A percentile compares a stretch with the other conserved stretches of the same genome.
phyloP scores from a whole-genome alignment of 495 filamentous ascomycete genomes.

The Mytilinidion resinicola region DNA sequence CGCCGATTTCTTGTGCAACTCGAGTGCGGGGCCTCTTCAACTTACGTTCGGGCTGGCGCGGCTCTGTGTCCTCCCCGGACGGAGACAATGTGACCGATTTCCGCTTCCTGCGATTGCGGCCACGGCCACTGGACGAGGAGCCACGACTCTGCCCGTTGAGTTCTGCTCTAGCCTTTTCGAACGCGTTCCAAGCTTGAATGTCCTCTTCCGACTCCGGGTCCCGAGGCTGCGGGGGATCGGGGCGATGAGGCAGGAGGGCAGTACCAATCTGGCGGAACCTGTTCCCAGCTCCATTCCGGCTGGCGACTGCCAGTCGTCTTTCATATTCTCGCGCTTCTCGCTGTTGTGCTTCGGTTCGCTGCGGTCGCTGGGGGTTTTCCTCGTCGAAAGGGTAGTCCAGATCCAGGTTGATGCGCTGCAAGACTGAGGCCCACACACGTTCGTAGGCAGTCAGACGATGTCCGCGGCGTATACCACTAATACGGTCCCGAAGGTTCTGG shows the following conservation, averaged over 20 bases:
- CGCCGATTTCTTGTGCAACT: conserved; percentile 43
- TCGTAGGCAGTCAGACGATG: conserved; percentile 46
- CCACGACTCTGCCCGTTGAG: not conserved
- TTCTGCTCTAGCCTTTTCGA: conserved; percentile 73
- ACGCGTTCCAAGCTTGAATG: conserved; percentile 77
- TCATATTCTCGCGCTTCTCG: conserved; percentile 70
- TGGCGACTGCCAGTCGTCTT: conserved; percentile 71
- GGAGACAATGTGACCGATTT: conserved; percentile 75
- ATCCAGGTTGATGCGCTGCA: conserved; percentile 64
- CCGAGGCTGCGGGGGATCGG: conserved; percentile 41
- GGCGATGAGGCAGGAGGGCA: conserved; percentile 22
- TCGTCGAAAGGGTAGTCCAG: conserved; percentile 87
- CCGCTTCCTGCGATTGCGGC: conserved; percentile 56
- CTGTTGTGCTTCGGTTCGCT: conserved; percentile 49
- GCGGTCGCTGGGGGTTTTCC: conserved; percentile 56
- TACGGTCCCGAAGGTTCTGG: conserved; percentile 40
- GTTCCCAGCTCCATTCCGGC: conserved; percentile 57
- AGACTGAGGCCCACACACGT: conserved; percentile 63
- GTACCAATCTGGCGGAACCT: conserved; percentile 57
- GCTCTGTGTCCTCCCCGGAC: conserved; percentile 51
- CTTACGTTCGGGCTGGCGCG: conserved; percentile 64
- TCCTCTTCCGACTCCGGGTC: conserved; percentile 71
- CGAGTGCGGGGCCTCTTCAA: conserved; percentile 78
- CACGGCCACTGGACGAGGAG: conserved; percentile 26
- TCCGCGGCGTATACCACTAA: conserved; percentile 46